A percentile compares a stretch with the other conserved stretches of the same genome.
phyloP scores from a whole-genome alignment of 495 filamentous ascomycete genomes.

The Penicillium ochrochloron region DNA sequence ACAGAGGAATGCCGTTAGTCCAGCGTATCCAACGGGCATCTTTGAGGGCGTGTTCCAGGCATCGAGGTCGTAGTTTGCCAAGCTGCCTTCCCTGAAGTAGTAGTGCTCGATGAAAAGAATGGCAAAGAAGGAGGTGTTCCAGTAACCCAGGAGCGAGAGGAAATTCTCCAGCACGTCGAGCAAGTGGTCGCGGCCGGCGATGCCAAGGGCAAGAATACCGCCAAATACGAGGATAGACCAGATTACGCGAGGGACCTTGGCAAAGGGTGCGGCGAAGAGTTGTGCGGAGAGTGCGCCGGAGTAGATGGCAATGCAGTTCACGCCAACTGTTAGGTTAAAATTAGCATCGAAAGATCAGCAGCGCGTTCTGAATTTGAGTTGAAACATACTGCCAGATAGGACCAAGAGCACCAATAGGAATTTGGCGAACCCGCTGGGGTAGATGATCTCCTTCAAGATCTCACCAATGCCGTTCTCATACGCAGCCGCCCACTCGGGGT shows the following conservation, averaged over 20 bases:
- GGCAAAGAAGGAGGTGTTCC: constrained; percentile 60
- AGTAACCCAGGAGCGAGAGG: constrained; percentile 63
- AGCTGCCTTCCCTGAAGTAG: constrained; percentile 57
- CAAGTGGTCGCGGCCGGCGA: constrained; percentile 47
- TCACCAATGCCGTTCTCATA: constrained; percentile 62
- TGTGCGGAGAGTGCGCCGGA: constrained; percentile 45
- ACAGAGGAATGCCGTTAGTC: constrained; percentile 35
- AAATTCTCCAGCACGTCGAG: constrained; percentile 55
- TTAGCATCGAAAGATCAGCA: constrained; percentile 10
- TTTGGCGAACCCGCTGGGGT: constrained; percentile 62
- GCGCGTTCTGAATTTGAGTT: background rate
- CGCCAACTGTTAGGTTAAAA: constrained; percentile 25
- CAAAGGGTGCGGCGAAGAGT: constrained; percentile 45
- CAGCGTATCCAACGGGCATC: constrained; percentile 40
- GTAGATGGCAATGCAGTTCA: constrained; percentile 53
- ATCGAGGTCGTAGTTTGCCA: constrained; percentile 47
- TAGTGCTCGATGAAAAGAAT: constrained; percentile 66
- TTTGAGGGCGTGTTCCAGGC: constrained; percentile 38
- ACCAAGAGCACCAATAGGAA: constrained; percentile 61
- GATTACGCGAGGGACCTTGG: constrained; percentile 45
- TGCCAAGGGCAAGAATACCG: constrained; percentile 44
- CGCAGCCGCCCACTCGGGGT: constrained; percentile 50
- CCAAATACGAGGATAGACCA: constrained; percentile 49
- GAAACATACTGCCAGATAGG: constrained; percentile 46
- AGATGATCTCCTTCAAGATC: constrained; percentile 56